Base-by-base conservation (phyloP, 805 yeast genomes). In the Kluyveromyces aestuarii region DNA sequence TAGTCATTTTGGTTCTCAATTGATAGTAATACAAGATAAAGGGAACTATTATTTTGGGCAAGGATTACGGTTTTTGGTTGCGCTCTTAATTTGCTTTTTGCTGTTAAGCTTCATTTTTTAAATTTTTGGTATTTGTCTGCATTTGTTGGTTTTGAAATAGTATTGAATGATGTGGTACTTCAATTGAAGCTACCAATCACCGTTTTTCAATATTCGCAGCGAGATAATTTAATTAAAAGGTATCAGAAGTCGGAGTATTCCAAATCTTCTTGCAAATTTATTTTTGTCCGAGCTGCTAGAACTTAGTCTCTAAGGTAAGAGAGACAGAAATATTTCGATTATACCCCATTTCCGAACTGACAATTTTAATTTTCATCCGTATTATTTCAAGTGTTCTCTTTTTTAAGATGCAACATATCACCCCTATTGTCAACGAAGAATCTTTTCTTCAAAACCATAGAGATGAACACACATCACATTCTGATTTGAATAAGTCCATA, bases 401-500 rank as follows among this genome's bases (percentile, higher is more conserved):
- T 13, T 13, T 30, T 30, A 18, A 8, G 11, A 46, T 46, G 48
- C 45, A 40, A 18, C 48, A 46, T 8, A 21, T 46, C 18, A 46
- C 48, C n/a, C 48, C 48, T 19, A 21, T 21, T 14, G 48, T 33
- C 45, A 43, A 36, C 7, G 18, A 18, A 16, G 36, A 41, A n/a
- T n/a, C 3, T 18, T 36, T 16, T 37, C 41, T 18, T 27, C 45
- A 17, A 33, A n/a, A 17, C n/a, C 9, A 16, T 33, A 39, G 16
- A 37, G 40, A 17, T 13, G 18, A 21, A 46, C 25, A 33, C 35
- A 35, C 21, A n/a, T 13, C 17, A n/a, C 40, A 37, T 8, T 17
- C 25, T 10, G 17, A 19, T 37, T 37, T 43, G 39, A 43, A 43
- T n/a, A 27, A 9, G 10, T 17, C 39, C 17, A 53, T 57, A 40